A percentile compares a stretch with the other conserved stretches of the same genome.
These are phyloP conservation scores for Extremus antarcticus DNA, from an alignment of 495 filamentous ascomycete genomes.

Conservation along the genomic window DNA sequence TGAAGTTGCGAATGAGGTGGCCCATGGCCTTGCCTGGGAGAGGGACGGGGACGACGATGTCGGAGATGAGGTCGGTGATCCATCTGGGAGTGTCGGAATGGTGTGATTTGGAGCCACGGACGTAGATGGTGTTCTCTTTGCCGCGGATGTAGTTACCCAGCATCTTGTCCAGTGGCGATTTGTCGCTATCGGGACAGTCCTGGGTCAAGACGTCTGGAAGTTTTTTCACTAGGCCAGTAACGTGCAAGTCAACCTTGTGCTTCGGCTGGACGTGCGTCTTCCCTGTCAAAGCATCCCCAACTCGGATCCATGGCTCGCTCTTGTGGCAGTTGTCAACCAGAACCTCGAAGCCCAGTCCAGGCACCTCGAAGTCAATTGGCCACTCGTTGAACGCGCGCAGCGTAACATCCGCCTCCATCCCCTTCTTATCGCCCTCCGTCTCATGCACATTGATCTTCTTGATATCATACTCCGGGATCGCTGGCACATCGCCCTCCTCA, in stretches of 20 bases:
- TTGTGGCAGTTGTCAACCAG: conserved; percentile 66
- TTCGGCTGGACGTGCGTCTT: conserved; percentile 54
- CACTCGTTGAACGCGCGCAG: conserved; percentile 59
- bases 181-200: conserved; percentile 59
- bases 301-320: conserved; percentile 50
- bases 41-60: conserved; percentile 71
- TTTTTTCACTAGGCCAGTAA: conserved; percentile 54
- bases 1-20: conserved; percentile 74
- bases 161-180: conserved; percentile 77
- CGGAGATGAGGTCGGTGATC: conserved; percentile 68
- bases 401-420: conserved; percentile 68
- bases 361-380: conserved; percentile 61
- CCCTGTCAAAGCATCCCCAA: conserved; percentile 65
- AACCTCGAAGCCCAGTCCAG: conserved; percentile 70
- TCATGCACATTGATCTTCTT: conserved; percentile 66
- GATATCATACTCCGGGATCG: conserved; percentile 67
- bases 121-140: conserved; percentile 61
- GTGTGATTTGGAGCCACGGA: conserved; percentile 64
- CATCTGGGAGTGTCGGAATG: conserved; percentile 58
- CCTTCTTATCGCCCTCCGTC: conserved; percentile 40
- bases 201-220: conserved; percentile 60
- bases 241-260: conserved; percentile 52
- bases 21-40: conserved; percentile 73
- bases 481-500: conserved; percentile 72
- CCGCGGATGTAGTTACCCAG: conserved; percentile 74